These are phyloP conservation scores for Xylariomycetidae sp. DNA, from an alignment of 2,329 filamentous ascomycete genomes.

Conservation along the genomic window DNA sequence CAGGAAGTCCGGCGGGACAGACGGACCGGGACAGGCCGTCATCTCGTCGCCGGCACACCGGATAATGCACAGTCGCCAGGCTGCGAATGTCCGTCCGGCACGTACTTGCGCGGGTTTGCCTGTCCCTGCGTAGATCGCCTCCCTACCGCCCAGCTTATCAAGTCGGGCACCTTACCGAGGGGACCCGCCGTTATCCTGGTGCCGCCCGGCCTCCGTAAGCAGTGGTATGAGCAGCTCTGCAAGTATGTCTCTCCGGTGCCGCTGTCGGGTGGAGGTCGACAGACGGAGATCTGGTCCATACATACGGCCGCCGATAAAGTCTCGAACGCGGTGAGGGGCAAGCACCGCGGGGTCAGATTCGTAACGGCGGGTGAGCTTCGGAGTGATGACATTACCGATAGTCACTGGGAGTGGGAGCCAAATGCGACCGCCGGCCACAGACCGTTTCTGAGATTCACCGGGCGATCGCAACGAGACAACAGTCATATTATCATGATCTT, in stretches of 20 bases:
- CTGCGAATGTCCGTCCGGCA: neutral
- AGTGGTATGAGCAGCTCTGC: neutral
- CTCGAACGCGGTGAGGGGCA: neutral
- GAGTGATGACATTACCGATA: conserved; percentile 1
- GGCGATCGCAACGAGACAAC: neutral
- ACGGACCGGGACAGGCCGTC: neutral
- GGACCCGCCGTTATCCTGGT: neutral
- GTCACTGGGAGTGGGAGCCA: neutral
- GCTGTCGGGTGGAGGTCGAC: neutral
- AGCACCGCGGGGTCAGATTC: neutral
- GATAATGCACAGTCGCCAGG: neutral
- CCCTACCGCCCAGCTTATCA: neutral
- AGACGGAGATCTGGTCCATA: neutral
- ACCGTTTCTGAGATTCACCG: neutral
- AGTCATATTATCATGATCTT: conserved; percentile 4
- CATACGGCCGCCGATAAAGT: conserved; percentile 1
- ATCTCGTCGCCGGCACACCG: neutral
- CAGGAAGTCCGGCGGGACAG: conserved; percentile 1
- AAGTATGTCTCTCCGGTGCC: conserved; percentile 1
- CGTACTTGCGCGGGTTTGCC: conserved; percentile 1
- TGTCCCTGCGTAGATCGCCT: conserved; percentile 1
- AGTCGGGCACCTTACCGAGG: neutral
- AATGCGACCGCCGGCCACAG: neutral
- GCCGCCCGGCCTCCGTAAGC: neutral
- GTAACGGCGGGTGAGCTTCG: neutral